These are phyloP conservation scores for Sinapis alba DNA, from an alignment of 441 rosid genomes.

Conservation along the genomic window DNA sequence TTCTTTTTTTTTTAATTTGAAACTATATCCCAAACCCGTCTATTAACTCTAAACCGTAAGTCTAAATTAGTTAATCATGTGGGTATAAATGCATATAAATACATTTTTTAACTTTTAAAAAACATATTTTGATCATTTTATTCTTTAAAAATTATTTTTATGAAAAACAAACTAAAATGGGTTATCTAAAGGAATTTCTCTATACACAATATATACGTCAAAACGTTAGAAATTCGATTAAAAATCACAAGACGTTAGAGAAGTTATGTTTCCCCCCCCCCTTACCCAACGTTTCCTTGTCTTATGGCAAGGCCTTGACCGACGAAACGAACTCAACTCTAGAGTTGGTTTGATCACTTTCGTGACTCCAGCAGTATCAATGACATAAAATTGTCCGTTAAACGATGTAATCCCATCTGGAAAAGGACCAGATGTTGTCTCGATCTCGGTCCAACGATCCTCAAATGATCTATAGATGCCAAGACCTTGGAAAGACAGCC, in stretches of 20 bases:
- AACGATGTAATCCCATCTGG: not conserved
- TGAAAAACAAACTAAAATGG: too few species aligned
- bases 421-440: not conserved
- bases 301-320: slow-evolving; percentile 11
- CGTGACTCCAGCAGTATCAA: slow-evolving; percentile 11
- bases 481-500: slow-evolving; percentile 9
- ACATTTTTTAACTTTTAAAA: too few species aligned
- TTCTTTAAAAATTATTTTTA: too few species aligned
- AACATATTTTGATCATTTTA: too few species aligned
- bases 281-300: slow-evolving; percentile 30
- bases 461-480: slow-evolving; percentile 22
- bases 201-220: too few species aligned
- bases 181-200: too few species aligned
- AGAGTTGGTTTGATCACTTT: slow-evolving; percentile 19
- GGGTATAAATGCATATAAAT: too few species aligned
- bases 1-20: too few species aligned
- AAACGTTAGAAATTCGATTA: not conserved
- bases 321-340: slow-evolving; percentile 18
- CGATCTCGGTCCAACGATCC: slow-evolving; percentile 19
- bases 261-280: not conserved
- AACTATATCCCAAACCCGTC: too few species aligned
- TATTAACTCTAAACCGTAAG: too few species aligned
- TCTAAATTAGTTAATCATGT: too few species aligned
- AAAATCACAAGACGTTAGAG: not conserved
- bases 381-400: slow-evolving; percentile 21